Evolutionary conservation across 31 red algal genomes (phyloP).

Genomic region (Odonthalia washingtoniensis): DNA sequence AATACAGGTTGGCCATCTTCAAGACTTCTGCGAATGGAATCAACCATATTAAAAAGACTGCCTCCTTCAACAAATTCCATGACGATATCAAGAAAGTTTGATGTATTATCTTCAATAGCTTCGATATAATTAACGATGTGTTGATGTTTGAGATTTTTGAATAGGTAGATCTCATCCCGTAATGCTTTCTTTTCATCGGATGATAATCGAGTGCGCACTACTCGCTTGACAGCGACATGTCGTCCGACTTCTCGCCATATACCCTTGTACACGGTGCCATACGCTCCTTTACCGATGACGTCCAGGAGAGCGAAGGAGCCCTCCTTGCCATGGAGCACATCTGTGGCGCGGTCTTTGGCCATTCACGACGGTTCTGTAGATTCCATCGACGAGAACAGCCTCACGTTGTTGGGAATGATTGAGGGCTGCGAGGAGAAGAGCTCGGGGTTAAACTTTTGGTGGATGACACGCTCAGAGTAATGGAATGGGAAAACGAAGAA

Average conservation of each 20-base stretch:
- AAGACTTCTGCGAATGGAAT: slow-evolving; percentile 62
- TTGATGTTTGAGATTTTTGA: slow-evolving; percentile 92
- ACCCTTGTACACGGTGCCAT: slow-evolving; percentile 95
- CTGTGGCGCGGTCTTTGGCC: slow-evolving; percentile 38
- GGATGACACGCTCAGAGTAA: too few relatives aligned
- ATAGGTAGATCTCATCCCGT: slow-evolving; percentile 88
- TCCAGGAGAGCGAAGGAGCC: slow-evolving; percentile 88
- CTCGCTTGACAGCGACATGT: slow-evolving; percentile 97
- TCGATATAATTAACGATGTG: slow-evolving; percentile 98
- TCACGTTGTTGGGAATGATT: too few relatives aligned
- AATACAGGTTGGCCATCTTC: slow-evolving; percentile 64
- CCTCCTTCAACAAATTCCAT: slow-evolving; percentile 99
- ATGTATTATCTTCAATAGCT: slow-evolving; percentile 78
- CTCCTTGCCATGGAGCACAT: slow-evolving; percentile 70
- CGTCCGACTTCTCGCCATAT: slow-evolving; percentile 89
- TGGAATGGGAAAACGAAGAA: too few relatives aligned
- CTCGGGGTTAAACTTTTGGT: too few relatives aligned
- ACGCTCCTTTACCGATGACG: slow-evolving; percentile 93
- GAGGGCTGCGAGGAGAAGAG: not conserved
- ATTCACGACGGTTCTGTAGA: slow-evolving; percentile 47
- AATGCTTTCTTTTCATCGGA: slow-evolving; percentile 87
- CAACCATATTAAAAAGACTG: slow-evolving; percentile 80
- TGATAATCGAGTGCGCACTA: slow-evolving; percentile 70
- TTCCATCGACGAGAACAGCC: slow-evolving; percentile 40
- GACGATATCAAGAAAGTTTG: slow-evolving; percentile 87